Evolutionary conservation across 139 green algal genomes (phyloP).

Genomic region (Tetratostichococcus sp.): DNA sequence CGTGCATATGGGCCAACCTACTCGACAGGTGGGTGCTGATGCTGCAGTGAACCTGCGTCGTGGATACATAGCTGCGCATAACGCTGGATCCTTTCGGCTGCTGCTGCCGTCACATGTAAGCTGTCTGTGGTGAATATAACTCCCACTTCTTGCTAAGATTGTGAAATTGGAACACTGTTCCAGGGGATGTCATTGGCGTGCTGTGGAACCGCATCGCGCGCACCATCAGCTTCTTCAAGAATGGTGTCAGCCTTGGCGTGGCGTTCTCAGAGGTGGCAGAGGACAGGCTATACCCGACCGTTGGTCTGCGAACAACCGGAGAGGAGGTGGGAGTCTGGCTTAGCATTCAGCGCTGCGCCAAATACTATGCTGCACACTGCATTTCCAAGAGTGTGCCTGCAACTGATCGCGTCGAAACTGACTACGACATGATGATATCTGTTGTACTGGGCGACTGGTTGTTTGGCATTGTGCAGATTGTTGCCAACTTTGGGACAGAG

Average conservation of each 20-base stretch:
- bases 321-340: slow-evolving; percentile 46
- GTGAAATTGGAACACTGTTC: no score
- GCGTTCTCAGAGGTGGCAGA: slow-evolving; percentile 63
- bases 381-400: no score
- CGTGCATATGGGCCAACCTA: slow-evolving; percentile 49
- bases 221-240: slow-evolving; percentile 61
- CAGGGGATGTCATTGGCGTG: slow-evolving; percentile 54
- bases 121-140: no score
- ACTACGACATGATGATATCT: neutral
- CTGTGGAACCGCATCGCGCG: slow-evolving; percentile 44
- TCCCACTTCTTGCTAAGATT: no score
- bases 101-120: no score
- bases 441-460: no score
- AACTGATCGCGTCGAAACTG: neutral
- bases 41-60: neutral
- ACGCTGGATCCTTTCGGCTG: no score
- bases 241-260: slow-evolving; percentile 57
- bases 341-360: no score
- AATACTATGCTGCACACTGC: no score
- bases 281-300: slow-evolving; percentile 60
- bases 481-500: slow-evolving; percentile 57
- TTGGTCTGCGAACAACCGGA: slow-evolving; percentile 67
- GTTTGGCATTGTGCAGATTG: slow-evolving; percentile 25
- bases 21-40: slow-evolving; percentile 27
- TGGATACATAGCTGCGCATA: no score